Percentiles rank a stretch among this genome's conserved stretches.
phyloP scores from a whole-genome alignment of 495 filamentous ascomycete genomes.

The Xylaria cubensis region DNA sequence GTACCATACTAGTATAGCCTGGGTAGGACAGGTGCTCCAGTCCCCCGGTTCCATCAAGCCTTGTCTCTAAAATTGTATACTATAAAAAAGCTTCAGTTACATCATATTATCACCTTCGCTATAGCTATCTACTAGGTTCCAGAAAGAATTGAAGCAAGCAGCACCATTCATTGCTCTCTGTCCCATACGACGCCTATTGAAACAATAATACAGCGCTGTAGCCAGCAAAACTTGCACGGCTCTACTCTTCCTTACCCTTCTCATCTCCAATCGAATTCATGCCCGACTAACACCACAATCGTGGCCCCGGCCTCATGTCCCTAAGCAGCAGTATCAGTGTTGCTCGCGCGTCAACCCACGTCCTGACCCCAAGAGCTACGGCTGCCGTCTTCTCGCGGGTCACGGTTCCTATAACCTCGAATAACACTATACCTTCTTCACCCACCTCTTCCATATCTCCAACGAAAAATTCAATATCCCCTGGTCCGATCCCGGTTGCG shows the following conservation, averaged over 20 bases:
- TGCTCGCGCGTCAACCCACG: constrained; percentile 39
- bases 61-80: constrained; percentile 7
- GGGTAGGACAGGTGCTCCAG: not conserved
- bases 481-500: constrained; percentile 11
- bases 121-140: not conserved
- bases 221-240: constrained; percentile 10
- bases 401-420: constrained; percentile 21
- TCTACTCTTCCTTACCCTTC: not conserved
- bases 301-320: constrained; percentile 41
- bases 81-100: constrained; percentile 39
- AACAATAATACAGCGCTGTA: not conserved
- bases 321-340: constrained; percentile 36
- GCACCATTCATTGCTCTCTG: not conserved
- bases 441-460: constrained; percentile 25
- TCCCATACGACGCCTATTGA: not conserved
- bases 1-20: not conserved
- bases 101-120: constrained; percentile 31
- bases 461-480: constrained; percentile 15
- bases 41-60: constrained; percentile 1
- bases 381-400: constrained; percentile 28
- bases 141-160: not conserved
- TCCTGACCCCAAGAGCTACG: constrained; percentile 33
- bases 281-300: constrained; percentile 31
- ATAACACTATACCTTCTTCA: constrained; percentile 9
- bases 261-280: constrained; percentile 34